phyloP scores from a whole-genome alignment of 805 yeast species.

The Wickerhamiella galacta region DNA sequence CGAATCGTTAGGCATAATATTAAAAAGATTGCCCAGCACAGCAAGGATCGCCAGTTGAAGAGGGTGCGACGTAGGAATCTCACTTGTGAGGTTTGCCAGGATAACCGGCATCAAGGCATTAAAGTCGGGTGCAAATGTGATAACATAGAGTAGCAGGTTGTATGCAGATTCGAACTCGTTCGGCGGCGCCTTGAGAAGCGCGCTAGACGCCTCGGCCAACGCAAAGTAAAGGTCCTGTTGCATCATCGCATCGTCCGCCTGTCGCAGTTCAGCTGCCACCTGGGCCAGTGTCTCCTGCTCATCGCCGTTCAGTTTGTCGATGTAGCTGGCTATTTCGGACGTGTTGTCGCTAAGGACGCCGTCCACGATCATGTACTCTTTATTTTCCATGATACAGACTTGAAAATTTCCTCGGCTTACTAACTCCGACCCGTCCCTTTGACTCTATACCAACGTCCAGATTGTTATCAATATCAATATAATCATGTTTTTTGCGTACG shows the following conservation, averaged over 20 bases:
- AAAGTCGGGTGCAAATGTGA: conserved; percentile 21
- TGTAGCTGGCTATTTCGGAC: conserved; percentile 22
- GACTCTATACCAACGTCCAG: too few relatives aligned
- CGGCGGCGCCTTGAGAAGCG: conserved; percentile 20
- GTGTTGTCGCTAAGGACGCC: conserved; percentile 23
- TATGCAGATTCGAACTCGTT: conserved; percentile 25
- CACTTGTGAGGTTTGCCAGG: conserved; percentile 17
- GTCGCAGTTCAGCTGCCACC: conserved; percentile 16
- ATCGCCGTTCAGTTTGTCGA: conserved; percentile 20
- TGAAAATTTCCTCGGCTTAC: too few relatives aligned
- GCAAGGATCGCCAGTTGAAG: conserved; percentile 20
- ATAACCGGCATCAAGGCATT: conserved; percentile 18
- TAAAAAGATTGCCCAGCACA: conserved; percentile 26
- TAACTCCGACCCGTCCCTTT: too few relatives aligned
- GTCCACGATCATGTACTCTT: conserved; percentile 23
- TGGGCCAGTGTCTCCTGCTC: conserved; percentile 13
- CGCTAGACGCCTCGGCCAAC: conserved; percentile 18
- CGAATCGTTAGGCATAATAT: conserved; percentile 20
- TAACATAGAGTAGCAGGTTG: conserved; percentile 24
- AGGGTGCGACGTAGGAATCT: conserved; percentile 13
- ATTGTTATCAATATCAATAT: too few relatives aligned
- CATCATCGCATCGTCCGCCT: conserved; percentile 10
- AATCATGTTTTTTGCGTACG: too few relatives aligned
- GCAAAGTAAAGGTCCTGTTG: conserved; percentile 18
- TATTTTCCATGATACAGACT: not conserved